phyloP scores from a whole-genome alignment of 768 basidiomycete genomes.

The Tylopilus sp. region DNA sequence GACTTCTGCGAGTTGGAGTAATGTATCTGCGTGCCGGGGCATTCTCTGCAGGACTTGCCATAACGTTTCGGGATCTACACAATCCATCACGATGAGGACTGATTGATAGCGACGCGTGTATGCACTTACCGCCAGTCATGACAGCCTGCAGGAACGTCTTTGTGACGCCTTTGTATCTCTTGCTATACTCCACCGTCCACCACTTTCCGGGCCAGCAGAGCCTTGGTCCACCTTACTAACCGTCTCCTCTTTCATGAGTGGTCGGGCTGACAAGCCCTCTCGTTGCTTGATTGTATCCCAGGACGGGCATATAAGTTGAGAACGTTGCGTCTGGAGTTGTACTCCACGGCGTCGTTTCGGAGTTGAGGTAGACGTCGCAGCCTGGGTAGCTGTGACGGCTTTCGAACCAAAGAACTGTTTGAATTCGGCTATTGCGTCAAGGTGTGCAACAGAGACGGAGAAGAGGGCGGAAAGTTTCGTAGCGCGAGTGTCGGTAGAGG shows the following conservation, averaged over 20 bases:
- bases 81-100: background rate
- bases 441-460: conserved; percentile 72
- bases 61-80: conserved; percentile 74
- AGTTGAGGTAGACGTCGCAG: conserved; percentile 32
- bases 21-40: conserved; percentile 92
- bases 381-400: conserved; percentile 68
- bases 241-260: conserved; percentile 54
- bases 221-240: conserved; percentile 41
- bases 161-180: conserved; percentile 78
- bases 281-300: conserved; percentile 73
- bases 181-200: conserved; percentile 89
- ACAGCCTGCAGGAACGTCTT: conserved; percentile 79
- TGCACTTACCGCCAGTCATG: conserved; percentile 67
- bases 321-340: conserved; percentile 44
- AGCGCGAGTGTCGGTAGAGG: conserved; percentile 26
- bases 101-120: background rate
- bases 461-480: conserved; percentile 54
- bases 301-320: conserved; percentile 72
- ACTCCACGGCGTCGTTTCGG: conserved; percentile 38
- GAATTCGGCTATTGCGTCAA: conserved; percentile 89
- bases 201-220: conserved; percentile 61
- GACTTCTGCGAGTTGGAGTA: conserved; percentile 36
- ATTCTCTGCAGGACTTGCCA: conserved; percentile 70
- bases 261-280: conserved; percentile 69
- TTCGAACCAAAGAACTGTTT: conserved; percentile 91